phyloP scores from a whole-genome alignment of 2,329 filamentous ascomycete genomes.

The Xylariaceae sp. region DNA sequence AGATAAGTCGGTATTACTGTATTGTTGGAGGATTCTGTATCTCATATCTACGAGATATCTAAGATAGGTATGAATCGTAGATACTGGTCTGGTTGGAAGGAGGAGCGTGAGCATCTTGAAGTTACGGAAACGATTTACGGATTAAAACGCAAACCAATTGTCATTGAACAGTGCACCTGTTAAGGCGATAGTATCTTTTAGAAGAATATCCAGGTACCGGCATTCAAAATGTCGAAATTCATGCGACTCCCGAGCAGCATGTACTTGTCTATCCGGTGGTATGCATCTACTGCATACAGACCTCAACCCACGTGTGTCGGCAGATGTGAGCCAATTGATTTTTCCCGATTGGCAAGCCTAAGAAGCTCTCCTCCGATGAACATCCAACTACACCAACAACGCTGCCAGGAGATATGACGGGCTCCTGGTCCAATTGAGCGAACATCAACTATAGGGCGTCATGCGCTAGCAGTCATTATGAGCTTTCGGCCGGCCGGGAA shows the following conservation, averaged over 20 bases:
- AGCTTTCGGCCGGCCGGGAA: constrained; percentile 30
- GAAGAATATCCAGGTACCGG: not conserved
- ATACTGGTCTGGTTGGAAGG: no score
- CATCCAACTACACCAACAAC: not conserved
- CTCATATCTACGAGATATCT: no score
- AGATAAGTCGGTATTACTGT: no score
- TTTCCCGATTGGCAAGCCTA: not conserved
- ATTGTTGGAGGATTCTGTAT: no score
- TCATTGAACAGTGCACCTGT: not conserved
- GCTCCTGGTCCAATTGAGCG: constrained; percentile 8
- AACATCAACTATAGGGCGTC: constrained; percentile 17
- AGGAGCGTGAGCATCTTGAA: no score
- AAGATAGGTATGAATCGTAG: no score
- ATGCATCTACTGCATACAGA: not conserved
- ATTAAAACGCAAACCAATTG: no score
- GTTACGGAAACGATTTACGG: no score
- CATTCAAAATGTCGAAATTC: not conserved
- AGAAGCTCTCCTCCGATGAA: not conserved
- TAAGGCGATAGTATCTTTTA: not conserved
- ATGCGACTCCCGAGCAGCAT: not conserved
- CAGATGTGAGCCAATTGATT: constrained; percentile 5
- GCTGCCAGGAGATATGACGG: constrained; percentile 7
- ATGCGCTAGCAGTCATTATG: constrained; percentile 32
- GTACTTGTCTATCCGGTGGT: not conserved
- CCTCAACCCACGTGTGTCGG: not conserved